Percentiles rank a stretch among this genome's conserved stretches.
phyloP scores from a whole-genome alignment of 257 asterid genomes.

The Petunia secreta region DNA sequence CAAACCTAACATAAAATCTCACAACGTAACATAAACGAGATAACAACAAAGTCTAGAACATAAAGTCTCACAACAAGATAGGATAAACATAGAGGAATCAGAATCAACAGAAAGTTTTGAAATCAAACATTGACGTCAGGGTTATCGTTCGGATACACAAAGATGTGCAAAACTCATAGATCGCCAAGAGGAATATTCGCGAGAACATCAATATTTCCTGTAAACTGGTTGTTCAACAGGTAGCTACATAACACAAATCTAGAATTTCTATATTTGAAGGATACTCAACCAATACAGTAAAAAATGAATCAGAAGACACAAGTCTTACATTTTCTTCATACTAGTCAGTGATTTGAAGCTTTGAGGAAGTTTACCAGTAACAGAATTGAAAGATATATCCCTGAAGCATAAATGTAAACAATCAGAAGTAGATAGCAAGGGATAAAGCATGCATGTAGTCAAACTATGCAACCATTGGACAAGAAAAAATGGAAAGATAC shows the following conservation, averaged over 20 bases:
- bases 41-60: too few species aligned
- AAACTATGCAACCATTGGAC: background rate
- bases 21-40: too few species aligned
- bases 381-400: constrained; percentile 76
- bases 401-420: constrained; percentile 50
- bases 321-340: constrained; percentile 69
- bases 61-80: too few species aligned
- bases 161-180: constrained; percentile 56
- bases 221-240: constrained; percentile 85
- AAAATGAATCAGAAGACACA: background rate
- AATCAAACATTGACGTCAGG: background rate
- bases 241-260: constrained; percentile 52
- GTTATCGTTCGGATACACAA: background rate
- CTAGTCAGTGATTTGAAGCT: constrained; percentile 60
- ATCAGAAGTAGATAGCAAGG: background rate
- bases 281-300: background rate
- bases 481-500: background rate
- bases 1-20: too few species aligned
- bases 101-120: background rate
- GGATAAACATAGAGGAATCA: constrained; percentile 1
- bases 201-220: constrained; percentile 91
- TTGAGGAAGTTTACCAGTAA: constrained; percentile 81
- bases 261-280: background rate
- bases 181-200: constrained; percentile 77
- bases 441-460: background rate